Conservation (phyloP, 140 eudicot species). For the Flaveria floridana region DNA sequence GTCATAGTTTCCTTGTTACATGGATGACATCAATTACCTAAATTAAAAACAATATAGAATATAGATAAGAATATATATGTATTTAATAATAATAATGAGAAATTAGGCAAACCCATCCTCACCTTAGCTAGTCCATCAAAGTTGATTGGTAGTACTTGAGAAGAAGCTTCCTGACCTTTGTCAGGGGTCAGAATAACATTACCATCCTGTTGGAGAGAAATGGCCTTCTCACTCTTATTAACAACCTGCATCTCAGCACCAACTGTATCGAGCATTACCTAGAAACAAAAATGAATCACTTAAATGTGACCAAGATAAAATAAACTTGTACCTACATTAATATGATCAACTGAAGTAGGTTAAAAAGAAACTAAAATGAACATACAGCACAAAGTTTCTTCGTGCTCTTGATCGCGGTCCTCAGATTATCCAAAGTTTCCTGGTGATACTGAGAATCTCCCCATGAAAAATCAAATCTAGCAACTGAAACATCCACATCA, state of each 20-base stretch:
- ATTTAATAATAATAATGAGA: constrained; percentile 13
- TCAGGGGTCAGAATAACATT: constrained; percentile 79
- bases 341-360: constrained; percentile 18
- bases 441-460: constrained; percentile 78
- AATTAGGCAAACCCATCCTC: constrained; percentile 8
- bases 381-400: constrained; percentile 97
- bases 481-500: constrained; percentile 56
- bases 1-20: background rate
- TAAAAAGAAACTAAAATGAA: constrained; percentile 10
- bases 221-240: constrained; percentile 61
- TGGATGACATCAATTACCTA: background rate
- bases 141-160: constrained; percentile 77
- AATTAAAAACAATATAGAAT: background rate
- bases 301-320: background rate
- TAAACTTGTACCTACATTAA: background rate
- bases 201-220: constrained; percentile 70
- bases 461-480: constrained; percentile 97
- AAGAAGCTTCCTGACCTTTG: constrained; percentile 75
- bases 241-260: constrained; percentile 92
- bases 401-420: constrained; percentile 73
- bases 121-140: constrained; percentile 89
- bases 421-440: constrained; percentile 85
- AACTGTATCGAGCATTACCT: constrained; percentile 96
- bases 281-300: constrained; percentile 17
- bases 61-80: background rate